Percentiles rank a stretch among this genome's conserved stretches.
These are phyloP conservation scores for Mycena amicta DNA, from an alignment of 768 basidiomycete genomes.

Conservation along the genomic window DNA sequence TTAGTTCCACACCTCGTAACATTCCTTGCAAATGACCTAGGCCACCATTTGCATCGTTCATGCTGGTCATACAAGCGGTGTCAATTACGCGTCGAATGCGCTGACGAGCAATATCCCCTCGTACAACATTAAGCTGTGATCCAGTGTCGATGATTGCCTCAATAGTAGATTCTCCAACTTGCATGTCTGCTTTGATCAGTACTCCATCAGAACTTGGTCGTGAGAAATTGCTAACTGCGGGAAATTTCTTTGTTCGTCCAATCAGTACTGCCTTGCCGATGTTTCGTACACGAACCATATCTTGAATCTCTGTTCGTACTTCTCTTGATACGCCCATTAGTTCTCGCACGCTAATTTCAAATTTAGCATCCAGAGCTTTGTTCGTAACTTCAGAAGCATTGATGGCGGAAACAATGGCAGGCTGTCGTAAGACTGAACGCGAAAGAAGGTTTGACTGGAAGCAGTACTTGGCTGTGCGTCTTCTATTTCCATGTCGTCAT, in stretches of 20 bases:
- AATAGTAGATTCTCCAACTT: constrained; percentile 10
- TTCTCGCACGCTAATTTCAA: background rate
- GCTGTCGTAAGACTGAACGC: background rate
- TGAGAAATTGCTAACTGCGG: background rate
- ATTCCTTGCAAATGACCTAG: constrained; percentile 23
- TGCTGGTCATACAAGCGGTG: constrained; percentile 1
- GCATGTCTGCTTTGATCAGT: constrained; percentile 19
- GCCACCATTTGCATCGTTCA: constrained; percentile 34
- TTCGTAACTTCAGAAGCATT: background rate
- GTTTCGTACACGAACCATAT: background rate
- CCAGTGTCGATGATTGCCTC: constrained; percentile 30
- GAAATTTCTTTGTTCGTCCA: background rate
- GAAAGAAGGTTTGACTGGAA: background rate
- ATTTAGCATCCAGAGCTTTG: background rate
- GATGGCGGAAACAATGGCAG: background rate
- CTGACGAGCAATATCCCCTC: constrained; percentile 6
- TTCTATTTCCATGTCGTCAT: background rate
- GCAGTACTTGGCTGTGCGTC: background rate
- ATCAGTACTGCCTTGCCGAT: constrained; percentile 4
- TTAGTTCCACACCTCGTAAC: constrained; percentile 23
- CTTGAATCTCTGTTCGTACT: background rate
- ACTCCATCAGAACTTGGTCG: background rate
- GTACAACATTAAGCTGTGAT: constrained; percentile 29
- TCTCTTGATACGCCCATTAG: constrained; percentile 3
- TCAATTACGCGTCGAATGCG: constrained; percentile 18